Percentiles rank a stretch among this genome's conserved stretches.
phyloP scores from a whole-genome alignment of 1,284 basidiomycete genomes.

The Ganoderma boninense region DNA sequence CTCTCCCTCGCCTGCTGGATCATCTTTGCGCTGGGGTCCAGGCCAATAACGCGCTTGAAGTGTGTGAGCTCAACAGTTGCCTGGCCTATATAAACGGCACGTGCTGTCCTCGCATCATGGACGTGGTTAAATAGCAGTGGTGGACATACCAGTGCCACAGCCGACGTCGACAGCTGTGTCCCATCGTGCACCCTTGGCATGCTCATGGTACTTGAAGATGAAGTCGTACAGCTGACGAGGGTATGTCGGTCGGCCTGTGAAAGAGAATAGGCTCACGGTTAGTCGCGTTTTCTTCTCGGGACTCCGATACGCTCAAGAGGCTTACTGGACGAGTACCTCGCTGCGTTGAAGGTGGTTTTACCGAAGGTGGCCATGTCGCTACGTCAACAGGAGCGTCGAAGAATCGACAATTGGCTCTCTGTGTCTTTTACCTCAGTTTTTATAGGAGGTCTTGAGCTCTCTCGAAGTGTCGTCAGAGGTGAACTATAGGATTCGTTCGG shows the following conservation, averaged over 20 bases:
- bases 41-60: conserved; percentile 72
- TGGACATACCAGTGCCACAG: conserved; percentile 77
- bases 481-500: neutral
- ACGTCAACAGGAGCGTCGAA: neutral
- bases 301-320: neutral
- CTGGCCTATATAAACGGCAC: conserved; percentile 55
- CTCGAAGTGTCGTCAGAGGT: neutral
- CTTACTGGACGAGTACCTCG: conserved; percentile 62
- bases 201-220: conserved; percentile 65
- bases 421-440: neutral
- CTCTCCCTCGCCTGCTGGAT: conserved; percentile 64
- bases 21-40: conserved; percentile 84
- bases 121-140: neutral
- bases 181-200: conserved; percentile 52
- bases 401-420: neutral
- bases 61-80: conserved; percentile 69
- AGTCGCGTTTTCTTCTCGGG: neutral
- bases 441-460: neutral
- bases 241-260: conserved; percentile 65
- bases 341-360: conserved; percentile 67
- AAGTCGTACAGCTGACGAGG: conserved; percentile 69
- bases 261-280: neutral
- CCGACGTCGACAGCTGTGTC: conserved; percentile 78
- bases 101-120: neutral
- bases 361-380: conserved; percentile 73